These are phyloP conservation scores for Phascolomyces articulosus DNA, from an alignment of 371 early-diverging fungal genomes.

Conservation along the genomic window DNA sequence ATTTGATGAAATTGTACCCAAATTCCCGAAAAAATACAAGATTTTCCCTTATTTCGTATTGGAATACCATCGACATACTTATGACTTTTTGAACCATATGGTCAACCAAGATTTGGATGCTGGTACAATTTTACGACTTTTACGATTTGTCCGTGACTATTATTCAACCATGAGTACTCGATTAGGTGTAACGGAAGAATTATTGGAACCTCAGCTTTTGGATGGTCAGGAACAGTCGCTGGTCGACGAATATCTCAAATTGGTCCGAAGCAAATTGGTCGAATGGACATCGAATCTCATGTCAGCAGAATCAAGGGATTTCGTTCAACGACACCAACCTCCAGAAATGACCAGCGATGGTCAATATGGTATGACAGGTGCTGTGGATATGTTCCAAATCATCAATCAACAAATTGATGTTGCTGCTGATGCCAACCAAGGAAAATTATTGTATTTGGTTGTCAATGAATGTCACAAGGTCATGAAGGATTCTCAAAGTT, in stretches of 20 bases:
- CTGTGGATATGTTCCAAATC: conserved; percentile 92
- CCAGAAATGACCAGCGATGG: conserved; percentile 83
- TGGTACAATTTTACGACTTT: conserved; percentile 78
- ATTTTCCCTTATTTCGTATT: conserved; percentile 91
- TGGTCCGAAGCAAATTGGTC: conserved; percentile 82
- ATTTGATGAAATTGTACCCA: conserved; percentile 83
- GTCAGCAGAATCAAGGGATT: conserved; percentile 80
- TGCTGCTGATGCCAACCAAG: conserved; percentile 82
- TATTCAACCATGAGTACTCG: conserved; percentile 84
- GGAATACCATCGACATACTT: conserved; percentile 92
- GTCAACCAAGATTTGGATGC: conserved; percentile 75
- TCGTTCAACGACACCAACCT: conserved; percentile 69
- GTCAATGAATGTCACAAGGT: conserved; percentile 84
- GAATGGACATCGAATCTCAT: conserved; percentile 94
- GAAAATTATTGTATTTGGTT: conserved; percentile 84
- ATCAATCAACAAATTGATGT: conserved; percentile 95
- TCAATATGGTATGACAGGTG: conserved; percentile 78
- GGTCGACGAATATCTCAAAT: conserved; percentile 83
- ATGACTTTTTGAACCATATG: conserved; percentile 74
- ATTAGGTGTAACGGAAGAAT: conserved; percentile 87
- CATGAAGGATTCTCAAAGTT: conserved; percentile 79
- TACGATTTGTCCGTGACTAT: conserved; percentile 93
- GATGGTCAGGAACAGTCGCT: conserved; percentile 92
- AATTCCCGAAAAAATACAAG: conserved; percentile 89
- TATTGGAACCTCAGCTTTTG: conserved; percentile 87